phyloP scores from a whole-genome alignment of 306 rosid species.

The Rubus idaeus region DNA sequence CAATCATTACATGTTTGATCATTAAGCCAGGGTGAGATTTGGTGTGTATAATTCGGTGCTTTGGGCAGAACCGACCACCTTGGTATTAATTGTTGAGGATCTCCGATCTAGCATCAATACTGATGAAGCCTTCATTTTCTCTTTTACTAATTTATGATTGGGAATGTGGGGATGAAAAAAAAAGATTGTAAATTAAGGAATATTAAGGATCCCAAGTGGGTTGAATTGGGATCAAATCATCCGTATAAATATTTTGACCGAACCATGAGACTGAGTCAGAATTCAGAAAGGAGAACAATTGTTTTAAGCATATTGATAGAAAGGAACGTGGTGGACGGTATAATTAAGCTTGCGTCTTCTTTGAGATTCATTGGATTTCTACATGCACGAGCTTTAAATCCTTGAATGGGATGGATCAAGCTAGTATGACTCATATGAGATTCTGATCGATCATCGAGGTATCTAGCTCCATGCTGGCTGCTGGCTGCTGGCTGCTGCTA shows the following conservation, averaged over 20 bases:
- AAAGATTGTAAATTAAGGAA: background rate
- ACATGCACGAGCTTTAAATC: background rate
- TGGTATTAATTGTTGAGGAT: too few species aligned
- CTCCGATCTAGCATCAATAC: too few species aligned
- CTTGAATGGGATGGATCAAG: background rate
- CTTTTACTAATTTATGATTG: background rate
- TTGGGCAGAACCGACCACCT: too few species aligned
- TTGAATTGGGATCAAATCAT: too few species aligned
- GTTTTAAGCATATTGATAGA: background rate
- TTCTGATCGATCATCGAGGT: background rate
- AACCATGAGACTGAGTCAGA: background rate
- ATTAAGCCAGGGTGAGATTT: too few species aligned
- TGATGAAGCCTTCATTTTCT: background rate
- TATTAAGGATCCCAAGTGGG: background rate
- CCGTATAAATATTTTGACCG: background rate
- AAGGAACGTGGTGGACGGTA: too few species aligned
- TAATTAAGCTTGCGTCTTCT: too few species aligned
- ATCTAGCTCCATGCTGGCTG: too few species aligned
- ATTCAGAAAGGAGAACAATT: background rate
- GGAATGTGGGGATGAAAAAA: background rate
- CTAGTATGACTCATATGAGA: background rate
- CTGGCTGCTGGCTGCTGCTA: slow-evolving; percentile 5
- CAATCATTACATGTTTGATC: too few species aligned
- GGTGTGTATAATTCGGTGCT: too few species aligned
- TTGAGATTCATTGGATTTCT: slow-evolving; percentile 12